These are phyloP conservation scores for Medicago arabica DNA, from an alignment of 306 rosid species.

Conservation along the genomic window DNA sequence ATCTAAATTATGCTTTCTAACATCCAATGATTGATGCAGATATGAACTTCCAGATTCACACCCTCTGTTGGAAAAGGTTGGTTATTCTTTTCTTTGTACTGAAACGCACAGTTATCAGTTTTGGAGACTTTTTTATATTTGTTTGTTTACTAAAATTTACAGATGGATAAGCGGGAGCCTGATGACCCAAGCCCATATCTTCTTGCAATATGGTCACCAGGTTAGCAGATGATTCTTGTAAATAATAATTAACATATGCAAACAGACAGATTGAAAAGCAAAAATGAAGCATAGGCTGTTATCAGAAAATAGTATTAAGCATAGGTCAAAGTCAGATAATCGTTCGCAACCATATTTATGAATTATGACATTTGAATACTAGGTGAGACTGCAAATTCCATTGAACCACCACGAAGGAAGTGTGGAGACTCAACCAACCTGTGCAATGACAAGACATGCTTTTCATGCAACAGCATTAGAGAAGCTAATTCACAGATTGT, in stretches of 20 bases:
- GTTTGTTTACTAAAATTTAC: constrained; percentile 42
- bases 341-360: constrained; percentile 28
- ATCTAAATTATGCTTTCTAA: constrained; percentile 33
- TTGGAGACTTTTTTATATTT: constrained; percentile 16
- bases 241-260: constrained; percentile 13
- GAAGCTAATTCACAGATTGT: constrained; percentile 80
- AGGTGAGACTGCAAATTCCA: constrained; percentile 86
- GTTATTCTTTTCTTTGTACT: constrained; percentile 43
- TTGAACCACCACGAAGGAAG: constrained; percentile 67
- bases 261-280: constrained; percentile 22
- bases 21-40: constrained; percentile 61
- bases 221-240: constrained; percentile 52
- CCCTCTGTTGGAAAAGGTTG: constrained; percentile 78
- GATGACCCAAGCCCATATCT: constrained; percentile 98
- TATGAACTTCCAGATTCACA: constrained; percentile 98
- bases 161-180: constrained; percentile 86
- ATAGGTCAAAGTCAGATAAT: constrained; percentile 27
- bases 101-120: constrained; percentile 29
- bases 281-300: constrained; percentile 4
- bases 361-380: constrained; percentile 34
- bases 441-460: constrained; percentile 72
- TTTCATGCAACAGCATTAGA: constrained; percentile 72
- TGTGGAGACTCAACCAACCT: constrained; percentile 58
- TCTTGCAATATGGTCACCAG: constrained; percentile 98
- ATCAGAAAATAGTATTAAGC: background rate